Base-by-base conservation (phyloP, 805 yeast species). In the Soucietia sequanensis region DNA sequence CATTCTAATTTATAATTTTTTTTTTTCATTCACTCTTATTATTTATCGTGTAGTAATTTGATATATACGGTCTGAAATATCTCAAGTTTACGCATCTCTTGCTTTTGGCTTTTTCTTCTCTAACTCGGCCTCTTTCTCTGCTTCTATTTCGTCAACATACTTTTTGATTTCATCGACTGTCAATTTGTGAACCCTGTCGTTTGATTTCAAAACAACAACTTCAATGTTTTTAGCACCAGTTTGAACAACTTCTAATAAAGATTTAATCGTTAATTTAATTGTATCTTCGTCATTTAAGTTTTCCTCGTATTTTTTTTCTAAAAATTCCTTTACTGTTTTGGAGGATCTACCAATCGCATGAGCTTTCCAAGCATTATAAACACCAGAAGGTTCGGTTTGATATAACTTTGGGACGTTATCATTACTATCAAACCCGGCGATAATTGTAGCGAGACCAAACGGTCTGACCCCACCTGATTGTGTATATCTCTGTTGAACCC, bases 391-490 rank as follows among this genome's bases (percentile, higher is more conserved):
- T 61, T 93, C 99, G 9, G 99, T 93, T 62, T 86, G 95, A 65
- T 82, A 93, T 46, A 93, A 75, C 58, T 78, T 81, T 29, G 98
- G 97, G 22, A 72, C 76, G 15, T 63, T 64, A 62, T 88, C 96
- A 53, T 83, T 81, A 35, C 82, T 81, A 66, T 93, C 98, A 53
- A 93, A 93, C 1, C 99, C 99, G 16, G 95, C 96, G 58, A 93
- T 85, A 52, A 93, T 70, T 19, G 97, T 93, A 33, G 96, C 83
- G 49, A 93, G 85, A 39, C 99, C 99, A 60, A 93, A 93, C 14
- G 99, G 99, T 63, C 99, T 79, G 17, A 93, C 96, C 62, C 99
- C 99, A 48, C 99, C 99, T 33, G 95, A 81, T 64, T 93, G 99
- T 5, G 99, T 93, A 65, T 91, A 93, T 61, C 82, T 78, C 61